Evolutionary conservation across 768 basidiomycete species (phyloP), one percentile per base, ranked within the genome.

Genomic region (Rhizopogon vinicolor): DNA sequence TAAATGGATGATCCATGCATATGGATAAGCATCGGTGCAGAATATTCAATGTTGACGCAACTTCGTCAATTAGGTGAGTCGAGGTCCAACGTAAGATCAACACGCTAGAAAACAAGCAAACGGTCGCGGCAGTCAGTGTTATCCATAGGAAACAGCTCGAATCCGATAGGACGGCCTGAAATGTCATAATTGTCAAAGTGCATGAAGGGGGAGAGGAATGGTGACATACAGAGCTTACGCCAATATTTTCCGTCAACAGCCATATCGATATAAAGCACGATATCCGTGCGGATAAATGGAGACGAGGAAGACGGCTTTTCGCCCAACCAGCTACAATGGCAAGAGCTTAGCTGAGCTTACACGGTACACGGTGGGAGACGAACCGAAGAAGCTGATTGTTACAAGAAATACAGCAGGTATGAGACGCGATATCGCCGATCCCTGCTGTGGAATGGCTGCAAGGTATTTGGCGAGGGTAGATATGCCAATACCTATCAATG

Each of bases 251-350:
- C 3, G 78, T 78, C 19, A 80, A 62, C 18, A 77, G 59, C 75
- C 76, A 80, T 25, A 78, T 70, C 2, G 76, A 74, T n/a, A 77
- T 64, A 54, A 80, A 79, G 56, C 75, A 76, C 9, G 74, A 72
- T 46, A 80, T 78, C 18, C 78, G 77, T 44, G 70, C 71, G 5
- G 78, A 70, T 10, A 76, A 57, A 29, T 73, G 74, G 18, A 81
- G 63, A 16, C 78, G 72, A 41, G 76, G 78, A 7, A 79, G 63
- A 16, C 74, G 69, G 54, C 79, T 80, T 59, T 78, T 78, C n/a
- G 65, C 51, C 49, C 68, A 66, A 4, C 74, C 74, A 53, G 75
- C 74, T 75, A 51, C 18, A 10, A 39, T 10, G 10, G 10, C 12
- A 10, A 41, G n/a, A 22, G 16, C 13, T 19, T 12, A 49, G 33